Evolutionary conservation across 495 filamentous ascomycete genomes (phyloP), one percentile per base, ranked within the genome.

Genomic region (Neurospora sp.): DNA sequence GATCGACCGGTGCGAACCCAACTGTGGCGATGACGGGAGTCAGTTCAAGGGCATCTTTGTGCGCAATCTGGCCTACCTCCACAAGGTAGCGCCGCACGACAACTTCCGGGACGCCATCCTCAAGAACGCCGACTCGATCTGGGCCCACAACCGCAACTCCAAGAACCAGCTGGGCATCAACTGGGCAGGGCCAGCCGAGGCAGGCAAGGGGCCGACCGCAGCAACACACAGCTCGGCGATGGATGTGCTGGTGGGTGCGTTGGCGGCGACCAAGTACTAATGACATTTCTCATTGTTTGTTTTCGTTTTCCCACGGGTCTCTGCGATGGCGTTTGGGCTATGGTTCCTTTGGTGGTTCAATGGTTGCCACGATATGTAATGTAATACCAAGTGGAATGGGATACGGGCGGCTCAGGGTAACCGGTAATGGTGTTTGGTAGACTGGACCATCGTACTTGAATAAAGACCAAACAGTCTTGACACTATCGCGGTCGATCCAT

Each of bases 1-100:
- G 59, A 77, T 76, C 35, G 73, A 79, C 14, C 38, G 69, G 47
- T 91, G 89, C 75, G 91, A 93, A 76, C 89, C 89, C 0, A 78
- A 86, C 72, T 91, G 89, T 61, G 90, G 87, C 39, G 83, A 75
- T 12, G 87, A 92, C 73, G 89, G 85, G 1, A 81, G 84, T 10
- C 90, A 93, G 79, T 95, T 95, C 87, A 95, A 94, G 81, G 92
- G 92, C 39, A 86, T 92, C 22, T 93, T 94, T 77, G 87, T 93
- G 75, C 87, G 92, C 8, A 93, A 93, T 75, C 81, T 94, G 59
- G 80, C 82, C 37, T 83, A 85, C 39, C 77, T 94, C 72, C 85
- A 92, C 7, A 73, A 78, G 22, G 87, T 80, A 0, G 82, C 84
- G 0, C 87, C 88, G 5, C 77, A 88, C 39, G 80, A 85, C 10